These are phyloP conservation scores for Poronia punctata DNA, from an alignment of 495 filamentous ascomycete genomes.

Conservation along the genomic window DNA sequence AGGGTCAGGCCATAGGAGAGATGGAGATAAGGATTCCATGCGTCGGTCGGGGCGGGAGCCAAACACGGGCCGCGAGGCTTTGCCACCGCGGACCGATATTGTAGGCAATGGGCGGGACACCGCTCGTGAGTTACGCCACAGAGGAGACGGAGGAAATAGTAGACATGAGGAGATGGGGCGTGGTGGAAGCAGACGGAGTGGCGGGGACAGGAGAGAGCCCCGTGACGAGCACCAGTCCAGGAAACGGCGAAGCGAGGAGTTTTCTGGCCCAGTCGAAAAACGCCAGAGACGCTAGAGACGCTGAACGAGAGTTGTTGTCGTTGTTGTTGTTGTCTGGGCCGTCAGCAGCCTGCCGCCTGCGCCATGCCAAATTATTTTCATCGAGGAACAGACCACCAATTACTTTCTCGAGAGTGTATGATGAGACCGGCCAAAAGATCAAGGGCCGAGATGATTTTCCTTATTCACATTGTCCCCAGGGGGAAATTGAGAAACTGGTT, in stretches of 20 bases:
- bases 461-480: not conserved
- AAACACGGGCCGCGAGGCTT: slow-evolving; percentile 15
- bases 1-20: slow-evolving; percentile 18
- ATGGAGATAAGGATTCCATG: slow-evolving; percentile 26
- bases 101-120: slow-evolving; percentile 28
- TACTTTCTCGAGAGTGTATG: slow-evolving; percentile 20
- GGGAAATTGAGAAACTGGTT: not conserved
- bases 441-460: slow-evolving; percentile 7
- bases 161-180: slow-evolving; percentile 28
- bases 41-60: slow-evolving; percentile 26
- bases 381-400: no score
- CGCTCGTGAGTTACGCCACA: slow-evolving; percentile 27
- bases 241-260: slow-evolving; percentile 35
- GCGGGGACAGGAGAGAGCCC: slow-evolving; percentile 25
- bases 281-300: slow-evolving; percentile 24
- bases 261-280: slow-evolving; percentile 25
- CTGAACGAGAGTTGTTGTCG: no score
- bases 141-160: slow-evolving; percentile 22
- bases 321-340: no score
- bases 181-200: slow-evolving; percentile 20
- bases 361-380: no score
- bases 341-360: no score
- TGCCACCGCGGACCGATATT: slow-evolving; percentile 22
- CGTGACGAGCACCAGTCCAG: slow-evolving; percentile 23
- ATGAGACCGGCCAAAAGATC: slow-evolving; percentile 13